Evolutionary conservation across 2,329 filamentous ascomycete species (phyloP), one percentile per base, ranked within the genome.

Genomic region (Ophiostoma himal-ulmi): DNA sequence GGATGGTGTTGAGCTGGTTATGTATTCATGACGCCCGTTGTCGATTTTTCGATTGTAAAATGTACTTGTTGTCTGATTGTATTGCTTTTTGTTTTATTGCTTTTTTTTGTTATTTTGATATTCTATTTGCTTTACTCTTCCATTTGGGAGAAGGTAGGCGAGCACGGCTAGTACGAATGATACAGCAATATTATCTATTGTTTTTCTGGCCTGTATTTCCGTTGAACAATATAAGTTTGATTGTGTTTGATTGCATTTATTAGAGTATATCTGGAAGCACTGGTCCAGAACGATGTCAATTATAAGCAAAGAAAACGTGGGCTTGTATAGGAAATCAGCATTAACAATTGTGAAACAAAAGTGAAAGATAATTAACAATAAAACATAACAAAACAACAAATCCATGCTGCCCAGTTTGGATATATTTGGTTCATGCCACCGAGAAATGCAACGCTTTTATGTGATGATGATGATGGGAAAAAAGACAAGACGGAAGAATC

Each of bases 371-470:
- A 67, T 10, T 20, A 34, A 26, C 22, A 62, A 10, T 22, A 17
- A n/a, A 57, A 57, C 8, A 57, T 48, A 57, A 57, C 26, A 54
- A 44, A 67, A 36, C 1, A 57, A 57, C 52, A 57, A 57, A 70
- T 26, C 20, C 65, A 62, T 65, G 69, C 39, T 68, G 69, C 66
- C 54, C 66, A 37, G 44, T 65, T 65, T 68, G 69, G 69, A 65
- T 70, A 70, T 70, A 39, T 41, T 57, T 70, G 57, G 69, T 39
- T 70, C 48, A 67, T 39, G 48, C 69, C 62, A 52, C 64, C 48
- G 22, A 17, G 14, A 68, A 66, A 70, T 66, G 69, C 67, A 69
- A 67, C 67, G 70, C 70, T 66, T 57, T 71, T 69, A n/a, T 48
- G 41, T 69, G 54, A 7, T 41, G n/a, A 71, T 52, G 52, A 34